phyloP scores from a whole-genome alignment of 2,329 filamentous ascomycete genomes.

The Sporothrix humicola region DNA sequence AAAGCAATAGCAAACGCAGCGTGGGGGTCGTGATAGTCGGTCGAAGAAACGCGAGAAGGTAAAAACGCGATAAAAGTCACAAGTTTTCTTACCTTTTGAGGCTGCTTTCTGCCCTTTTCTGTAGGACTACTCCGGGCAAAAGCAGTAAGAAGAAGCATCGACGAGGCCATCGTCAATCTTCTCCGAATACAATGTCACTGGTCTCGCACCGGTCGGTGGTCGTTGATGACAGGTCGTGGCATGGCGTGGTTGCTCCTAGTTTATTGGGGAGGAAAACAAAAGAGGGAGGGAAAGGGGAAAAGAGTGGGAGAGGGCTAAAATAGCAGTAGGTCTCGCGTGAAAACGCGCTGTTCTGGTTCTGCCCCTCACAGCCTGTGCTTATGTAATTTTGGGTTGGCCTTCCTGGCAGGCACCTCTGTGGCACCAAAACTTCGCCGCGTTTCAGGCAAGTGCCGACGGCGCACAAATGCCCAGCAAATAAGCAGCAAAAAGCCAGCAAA shows the following conservation, averaged over 20 bases:
- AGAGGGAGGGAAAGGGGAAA: too few species aligned
- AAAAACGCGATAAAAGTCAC: neutral
- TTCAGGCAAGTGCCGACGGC: constrained; percentile 2
- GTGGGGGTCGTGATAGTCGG: neutral
- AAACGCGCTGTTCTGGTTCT: neutral
- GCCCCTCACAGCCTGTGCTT: neutral
- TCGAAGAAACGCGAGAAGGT: neutral
- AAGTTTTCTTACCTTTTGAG: neutral
- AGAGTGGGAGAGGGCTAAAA: neutral
- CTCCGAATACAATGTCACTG: neutral
- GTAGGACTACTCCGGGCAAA: constrained; percentile 12
- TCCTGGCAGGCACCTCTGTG: neutral
- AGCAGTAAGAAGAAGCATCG: neutral
- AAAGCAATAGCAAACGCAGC: neutral
- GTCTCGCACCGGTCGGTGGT: too few species aligned
- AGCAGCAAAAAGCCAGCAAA: neutral
- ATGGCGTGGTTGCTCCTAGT: neutral
- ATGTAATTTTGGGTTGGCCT: neutral
- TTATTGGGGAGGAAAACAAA: too few species aligned
- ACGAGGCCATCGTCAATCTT: too few species aligned
- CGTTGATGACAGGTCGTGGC: too few species aligned
- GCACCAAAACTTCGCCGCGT: neutral
- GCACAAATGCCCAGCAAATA: too few species aligned
- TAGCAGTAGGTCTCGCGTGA: neutral
- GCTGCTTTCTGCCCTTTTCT: neutral